Evolutionary conservation across 352 stramenopile genomes (phyloP), one percentile per base, ranked within the genome.

Genomic region (Phytophthora cajani): DNA sequence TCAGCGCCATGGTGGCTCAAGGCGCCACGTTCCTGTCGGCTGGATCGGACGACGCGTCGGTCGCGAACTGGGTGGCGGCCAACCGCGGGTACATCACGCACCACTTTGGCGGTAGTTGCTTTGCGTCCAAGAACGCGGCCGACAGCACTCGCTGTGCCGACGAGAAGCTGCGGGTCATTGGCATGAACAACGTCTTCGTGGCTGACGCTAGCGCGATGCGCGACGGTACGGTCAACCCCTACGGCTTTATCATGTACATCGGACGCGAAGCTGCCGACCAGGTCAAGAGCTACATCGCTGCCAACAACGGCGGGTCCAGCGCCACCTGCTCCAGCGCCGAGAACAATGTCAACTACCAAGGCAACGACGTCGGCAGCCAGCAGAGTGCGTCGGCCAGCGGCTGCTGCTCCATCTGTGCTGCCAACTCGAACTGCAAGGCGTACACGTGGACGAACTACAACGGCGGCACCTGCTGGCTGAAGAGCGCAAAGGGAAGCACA

Each of bases 191-290:
- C 62, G 71, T 90, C 8, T 93, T 87, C 46, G 66, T 93, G 0
- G 75, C 67, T 0, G 85, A 93, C 47, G 82, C 59, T 0, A 85
- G 71, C 55, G 69, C 79, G 23, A 90, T 89, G 82, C 64, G 67
- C 5, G 81, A 88, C 12, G 83, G 82, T 4, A 91, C 85, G 0
- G 75, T 82, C 23, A 90, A 88, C 52, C 84, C 81, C 47, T 91
- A 91, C 67, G 84, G 79, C 0, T 92, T 90, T 54, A 76, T 90
- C 36, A 91, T 89, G 81, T 90, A 93, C 69, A 72, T 88, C 21
- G 84, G 85, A 6, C 72, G 72, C 9, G 78, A 92, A 47, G 77
- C 75, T 12, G 83, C 65, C 1, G 64, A 74, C 11, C 74, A 83
- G 33, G 82, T 76, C 14, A 69, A 82, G 62, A 62, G 25, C 3